Evolutionary conservation across 2,329 filamentous ascomycete genomes (phyloP), one percentile per base, ranked within the genome.

Genomic region (Leptosphaerulina australis): DNA sequence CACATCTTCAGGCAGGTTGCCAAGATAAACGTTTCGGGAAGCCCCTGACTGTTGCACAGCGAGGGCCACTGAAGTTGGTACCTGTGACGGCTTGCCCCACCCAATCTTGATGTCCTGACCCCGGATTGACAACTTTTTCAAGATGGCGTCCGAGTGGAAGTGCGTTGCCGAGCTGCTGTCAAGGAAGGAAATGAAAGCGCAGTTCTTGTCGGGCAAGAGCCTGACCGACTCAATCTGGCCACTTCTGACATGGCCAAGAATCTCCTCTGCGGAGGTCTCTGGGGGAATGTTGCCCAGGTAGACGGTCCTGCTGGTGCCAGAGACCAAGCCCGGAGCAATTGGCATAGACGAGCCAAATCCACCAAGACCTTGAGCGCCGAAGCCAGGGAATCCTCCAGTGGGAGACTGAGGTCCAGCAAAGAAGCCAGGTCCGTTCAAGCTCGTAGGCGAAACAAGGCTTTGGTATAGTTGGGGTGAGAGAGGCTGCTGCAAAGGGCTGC

Each of bases 61-160:
- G 50, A 97, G 81, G n/a, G 92, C 91, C 36, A 99, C 94, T 2
- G 94, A 97, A 2, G 93, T 97, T 3, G 94, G 94, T 0, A 99
- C 94, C 75, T 96, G 93, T 3, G 94, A 97, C 24, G 94, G 93
- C 78, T 99, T 99, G 58, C 94, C 94, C 94, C 94, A 99, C 56
- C 94, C 94, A 66, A 99, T 92, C 81, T 99, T 99, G 80, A 99
- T 97, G 73, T 99, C 94, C 79, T 97, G 94, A 20, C 93, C 93
- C 77, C 96, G 92, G 79, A 99, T 96, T 66, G 92, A 92, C 71
- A 99, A 85, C 82, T 97, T 99, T 82, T 99, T 99, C 83, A 99
- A 84, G 77, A 99, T 99, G 63, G 94, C 94, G 81, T 99, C 94
- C 15, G 94, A 99, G 80, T 99, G 94, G 79, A 99, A 99, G 74